Conservation (phyloP, 2,329 filamentous ascomycete genomes). For the Colletotrichum acutatum region DNA sequence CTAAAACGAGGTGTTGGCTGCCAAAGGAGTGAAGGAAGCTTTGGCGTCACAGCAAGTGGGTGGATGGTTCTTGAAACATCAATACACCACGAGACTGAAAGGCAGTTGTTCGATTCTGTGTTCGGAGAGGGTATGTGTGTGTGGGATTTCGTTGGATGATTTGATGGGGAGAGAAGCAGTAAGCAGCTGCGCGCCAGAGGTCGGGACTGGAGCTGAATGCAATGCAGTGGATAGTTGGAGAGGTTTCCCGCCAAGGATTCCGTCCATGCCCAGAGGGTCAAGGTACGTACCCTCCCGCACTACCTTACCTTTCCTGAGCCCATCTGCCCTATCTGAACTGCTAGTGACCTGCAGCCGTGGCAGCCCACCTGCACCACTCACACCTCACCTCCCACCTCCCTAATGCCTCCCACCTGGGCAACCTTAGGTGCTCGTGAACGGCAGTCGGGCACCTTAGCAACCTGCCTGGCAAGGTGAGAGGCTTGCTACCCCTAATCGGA, state of each 20-base stretch:
- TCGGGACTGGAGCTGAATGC: constrained; percentile 34
- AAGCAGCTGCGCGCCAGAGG: constrained; percentile 13
- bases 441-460: neutral
- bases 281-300: constrained; percentile 26
- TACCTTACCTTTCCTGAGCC: neutral
- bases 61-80: neutral
- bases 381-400: neutral
- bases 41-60: constrained; percentile 3
- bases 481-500: neutral
- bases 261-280: constrained; percentile 20
- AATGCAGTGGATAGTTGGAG: constrained; percentile 34
- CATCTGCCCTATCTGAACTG: neutral
- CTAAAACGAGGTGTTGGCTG: neutral
- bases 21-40: constrained; percentile 8
- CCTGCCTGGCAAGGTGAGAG: neutral
- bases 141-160: constrained; percentile 6
- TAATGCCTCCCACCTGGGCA: neutral
- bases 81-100: neutral
- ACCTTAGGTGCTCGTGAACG: no score
- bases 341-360: constrained; percentile 5
- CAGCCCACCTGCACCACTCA: neutral
- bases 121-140: neutral
- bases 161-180: constrained; percentile 21
- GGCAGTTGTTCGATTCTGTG: neutral
- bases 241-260: constrained; percentile 30